A percentile compares a stretch with the other conserved stretches of the same genome.
Evolutionary conservation across 352 stramenopile species (phyloP).

Genomic region (Globisporangium takayamanum): DNA sequence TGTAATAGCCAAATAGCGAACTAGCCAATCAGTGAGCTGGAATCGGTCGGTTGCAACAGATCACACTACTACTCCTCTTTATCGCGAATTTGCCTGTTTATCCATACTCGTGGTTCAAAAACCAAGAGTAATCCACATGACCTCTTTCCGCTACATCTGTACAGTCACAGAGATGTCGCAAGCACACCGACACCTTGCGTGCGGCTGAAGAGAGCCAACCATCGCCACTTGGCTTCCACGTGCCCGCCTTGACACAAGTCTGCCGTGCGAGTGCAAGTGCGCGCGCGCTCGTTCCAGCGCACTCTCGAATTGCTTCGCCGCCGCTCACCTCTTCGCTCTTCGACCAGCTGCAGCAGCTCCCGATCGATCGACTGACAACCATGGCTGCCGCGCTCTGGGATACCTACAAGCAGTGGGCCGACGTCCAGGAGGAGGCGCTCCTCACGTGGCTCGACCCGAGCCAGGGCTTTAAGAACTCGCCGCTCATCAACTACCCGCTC

Average conservation of each 20-base stretch:
- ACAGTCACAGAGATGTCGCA: too few relatives aligned
- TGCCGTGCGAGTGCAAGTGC: too few relatives aligned
- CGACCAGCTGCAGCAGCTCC: background rate
- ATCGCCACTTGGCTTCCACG: too few relatives aligned
- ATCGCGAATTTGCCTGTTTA: too few relatives aligned
- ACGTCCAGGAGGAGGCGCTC: constrained; percentile 36
- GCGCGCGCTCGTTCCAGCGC: too few relatives aligned
- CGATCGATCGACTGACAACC: constrained; percentile 7
- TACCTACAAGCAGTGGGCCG: constrained; percentile 55
- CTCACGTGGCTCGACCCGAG: constrained; percentile 43
- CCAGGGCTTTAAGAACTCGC: constrained; percentile 39
- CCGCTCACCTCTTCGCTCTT: constrained; percentile 2
- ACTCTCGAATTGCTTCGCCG: constrained; percentile 12
- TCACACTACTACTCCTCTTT: too few relatives aligned
- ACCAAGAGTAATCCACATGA: too few relatives aligned
- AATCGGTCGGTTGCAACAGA: background rate
- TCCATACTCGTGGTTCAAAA: too few relatives aligned
- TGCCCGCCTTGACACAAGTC: too few relatives aligned
- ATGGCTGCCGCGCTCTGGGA: constrained; percentile 40
- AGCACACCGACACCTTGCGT: too few relatives aligned
- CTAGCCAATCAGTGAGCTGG: constrained; percentile 4
- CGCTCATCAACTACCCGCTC: constrained; percentile 31
- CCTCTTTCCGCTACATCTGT: too few relatives aligned
- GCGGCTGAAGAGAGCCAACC: too few relatives aligned
- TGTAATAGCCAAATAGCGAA: constrained; percentile 8